These are phyloP conservation scores for Heliosperma pusillum DNA, from an alignment of 148 eudicot species.

Conservation along the genomic window DNA sequence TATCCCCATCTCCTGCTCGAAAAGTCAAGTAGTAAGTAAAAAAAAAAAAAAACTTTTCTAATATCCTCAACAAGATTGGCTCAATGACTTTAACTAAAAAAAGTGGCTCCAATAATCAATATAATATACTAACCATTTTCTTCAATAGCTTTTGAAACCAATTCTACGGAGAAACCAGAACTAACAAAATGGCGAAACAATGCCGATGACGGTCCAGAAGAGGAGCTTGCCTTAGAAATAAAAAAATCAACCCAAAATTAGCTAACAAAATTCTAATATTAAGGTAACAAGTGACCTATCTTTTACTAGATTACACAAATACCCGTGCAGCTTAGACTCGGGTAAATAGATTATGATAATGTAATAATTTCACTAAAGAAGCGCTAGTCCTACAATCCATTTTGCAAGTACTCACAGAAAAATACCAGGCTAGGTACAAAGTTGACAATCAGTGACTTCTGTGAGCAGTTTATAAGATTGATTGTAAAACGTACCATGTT, in stretches of 20 bases:
- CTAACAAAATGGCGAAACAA: slow-evolving; percentile 48
- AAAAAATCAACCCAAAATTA: slow-evolving; percentile 10
- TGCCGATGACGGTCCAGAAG: slow-evolving; percentile 46
- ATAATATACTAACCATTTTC: slow-evolving; percentile 51
- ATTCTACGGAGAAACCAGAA: slow-evolving; percentile 52
- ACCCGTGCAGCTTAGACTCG: neutral
- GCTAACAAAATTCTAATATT: neutral
- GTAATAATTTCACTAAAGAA: neutral
- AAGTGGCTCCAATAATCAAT: neutral
- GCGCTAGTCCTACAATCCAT: neutral
- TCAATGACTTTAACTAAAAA: neutral
- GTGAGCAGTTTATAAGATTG: neutral
- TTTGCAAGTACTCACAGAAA: neutral
- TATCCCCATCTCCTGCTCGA: slow-evolving; percentile 44
- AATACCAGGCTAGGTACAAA: neutral
- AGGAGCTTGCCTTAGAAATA: slow-evolving; percentile 59
- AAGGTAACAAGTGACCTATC: slow-evolving; percentile 1
- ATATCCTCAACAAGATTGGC: neutral
- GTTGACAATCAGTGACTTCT: neutral
- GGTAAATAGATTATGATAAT: neutral
- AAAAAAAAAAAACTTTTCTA: slow-evolving; percentile 4
- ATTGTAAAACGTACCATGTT: neutral
- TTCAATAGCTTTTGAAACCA: slow-evolving; percentile 57
- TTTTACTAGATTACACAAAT: slow-evolving; percentile 8
- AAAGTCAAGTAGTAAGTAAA: slow-evolving; percentile 16